Conservation (phyloP, 108 stramenopile genomes). For the Conticribra weissflogii region DNA sequence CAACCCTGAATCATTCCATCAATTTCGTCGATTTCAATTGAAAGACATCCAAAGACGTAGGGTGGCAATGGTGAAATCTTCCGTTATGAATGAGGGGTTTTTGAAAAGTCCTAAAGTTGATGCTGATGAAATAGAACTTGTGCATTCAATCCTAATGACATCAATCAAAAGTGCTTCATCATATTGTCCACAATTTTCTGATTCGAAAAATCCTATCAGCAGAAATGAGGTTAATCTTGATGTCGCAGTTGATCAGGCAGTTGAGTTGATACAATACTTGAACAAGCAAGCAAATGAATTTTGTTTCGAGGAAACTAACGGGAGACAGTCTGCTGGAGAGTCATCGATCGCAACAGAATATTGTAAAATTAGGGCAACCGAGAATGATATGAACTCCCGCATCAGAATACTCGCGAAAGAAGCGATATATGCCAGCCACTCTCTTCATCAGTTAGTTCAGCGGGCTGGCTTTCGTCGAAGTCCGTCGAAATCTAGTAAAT, state of each 20-base stretch:
- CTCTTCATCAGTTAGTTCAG: constrained; percentile 28
- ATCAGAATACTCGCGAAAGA: constrained; percentile 4
- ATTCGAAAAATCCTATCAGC: background rate
- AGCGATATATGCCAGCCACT: constrained; percentile 11
- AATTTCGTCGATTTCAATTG: too few species aligned
- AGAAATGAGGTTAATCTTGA: background rate
- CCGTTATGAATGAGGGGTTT: too few species aligned
- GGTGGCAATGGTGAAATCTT: too few species aligned
- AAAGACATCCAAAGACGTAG: too few species aligned
- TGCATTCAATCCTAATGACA: too few species aligned
- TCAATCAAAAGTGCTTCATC: too few species aligned
- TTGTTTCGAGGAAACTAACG: background rate
- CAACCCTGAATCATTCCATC: too few species aligned
- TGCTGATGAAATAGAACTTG: too few species aligned
- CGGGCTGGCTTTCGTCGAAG: constrained; percentile 6
- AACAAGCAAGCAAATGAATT: constrained; percentile 3
- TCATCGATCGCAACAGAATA: background rate
- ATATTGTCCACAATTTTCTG: too few species aligned
- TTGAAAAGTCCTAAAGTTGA: too few species aligned
- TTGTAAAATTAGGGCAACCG: background rate
- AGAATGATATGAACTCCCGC: too few species aligned
- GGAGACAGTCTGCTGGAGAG: background rate
- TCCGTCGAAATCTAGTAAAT: constrained; percentile 5
- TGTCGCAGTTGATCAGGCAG: background rate
- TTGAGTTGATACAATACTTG: constrained; percentile 9